Conservation (phyloP, 1,284 basidiomycete genomes). For the Tausonia pullulans region DNA sequence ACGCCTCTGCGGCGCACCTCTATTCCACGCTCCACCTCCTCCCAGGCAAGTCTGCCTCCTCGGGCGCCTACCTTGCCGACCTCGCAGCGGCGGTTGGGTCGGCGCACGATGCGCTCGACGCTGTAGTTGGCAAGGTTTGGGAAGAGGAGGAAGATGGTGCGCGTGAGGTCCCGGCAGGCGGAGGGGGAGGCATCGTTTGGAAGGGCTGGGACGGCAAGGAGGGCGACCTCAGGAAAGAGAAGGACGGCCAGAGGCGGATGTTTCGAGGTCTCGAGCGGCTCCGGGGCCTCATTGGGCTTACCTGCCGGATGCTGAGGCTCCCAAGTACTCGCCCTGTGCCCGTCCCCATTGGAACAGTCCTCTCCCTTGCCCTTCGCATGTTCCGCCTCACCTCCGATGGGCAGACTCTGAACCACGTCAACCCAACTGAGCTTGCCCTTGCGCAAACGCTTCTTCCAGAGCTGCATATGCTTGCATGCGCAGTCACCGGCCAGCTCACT, state of each 20-base stretch:
- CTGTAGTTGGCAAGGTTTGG: background rate
- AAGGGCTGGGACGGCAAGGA: constrained; percentile 6
- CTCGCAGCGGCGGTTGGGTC: constrained; percentile 6
- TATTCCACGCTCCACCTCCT: constrained; percentile 7
- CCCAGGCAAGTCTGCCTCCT: constrained; percentile 11
- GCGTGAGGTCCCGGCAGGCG: background rate
- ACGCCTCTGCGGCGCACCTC: background rate
- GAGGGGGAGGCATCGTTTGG: constrained; percentile 2
- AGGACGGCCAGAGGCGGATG: constrained; percentile 2
- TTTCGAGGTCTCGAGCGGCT: background rate
- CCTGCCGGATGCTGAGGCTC: background rate
- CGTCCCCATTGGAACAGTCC: constrained; percentile 8
- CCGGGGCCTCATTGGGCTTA: background rate
- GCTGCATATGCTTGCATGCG: constrained; percentile 13
- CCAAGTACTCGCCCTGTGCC: constrained; percentile 3
- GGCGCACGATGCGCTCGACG: constrained; percentile 5
- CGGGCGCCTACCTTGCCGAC: constrained; percentile 10
- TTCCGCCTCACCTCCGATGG: constrained; percentile 5
- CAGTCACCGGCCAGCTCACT: constrained; percentile 9
- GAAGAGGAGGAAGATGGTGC: constrained; percentile 9
- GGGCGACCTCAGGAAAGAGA: background rate
- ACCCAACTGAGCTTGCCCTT: background rate
- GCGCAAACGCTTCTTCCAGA: constrained; percentile 9
- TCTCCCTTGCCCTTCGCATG: constrained; percentile 4
- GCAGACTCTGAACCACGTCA: constrained; percentile 5